Evolutionary conservation across 768 basidiomycete genomes (phyloP), one percentile per base, ranked within the genome.

Genomic region (Myochromella boudieri): DNA sequence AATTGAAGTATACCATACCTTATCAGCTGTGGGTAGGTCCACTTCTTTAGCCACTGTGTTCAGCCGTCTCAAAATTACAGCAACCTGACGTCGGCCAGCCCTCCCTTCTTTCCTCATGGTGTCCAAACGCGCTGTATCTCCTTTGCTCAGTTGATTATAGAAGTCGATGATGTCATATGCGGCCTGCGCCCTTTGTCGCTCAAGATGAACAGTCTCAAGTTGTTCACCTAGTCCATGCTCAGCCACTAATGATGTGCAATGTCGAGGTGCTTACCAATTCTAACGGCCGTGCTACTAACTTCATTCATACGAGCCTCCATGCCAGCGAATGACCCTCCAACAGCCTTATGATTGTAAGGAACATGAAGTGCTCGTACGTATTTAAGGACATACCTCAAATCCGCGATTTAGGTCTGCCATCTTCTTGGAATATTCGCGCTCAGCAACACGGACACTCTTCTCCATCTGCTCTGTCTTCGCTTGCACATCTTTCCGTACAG

Each of bases 301-400:
- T 94, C 87, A 46, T 84, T 91, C 75, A 98, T 92, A 58, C 86
- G 84, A 52, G 72, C 80, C 63, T 98, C 95, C 83, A 98, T 94
- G 5, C 82, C 85, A 21, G 82, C 69, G 68, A 97, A 97, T 1
- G 93, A 91, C 55, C 81, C 82, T 4, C 88, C 87, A 26, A 97
- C 95, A 26, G 84, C 81, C 93, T 98, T 63, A 6, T 26, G 10
- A 34, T n/a, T 7, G 14, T 46, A 20, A 55, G 27, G 11, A 33
- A 32, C 55, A 40, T 31, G 26, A 40, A 32, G 25, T 22, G 18
- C 3, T 21, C 46, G 46, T 27, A 44, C 15, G 31, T 33, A 34
- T 10, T 18, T 18, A 10, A 12, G 48, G 33, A 65, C 81, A 38
- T 59, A 93, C 95, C 74, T 99, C 95, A 57, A 98, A 98, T 1